phyloP scores from a whole-genome alignment of 345 rosid species.

The Populus nigra region DNA sequence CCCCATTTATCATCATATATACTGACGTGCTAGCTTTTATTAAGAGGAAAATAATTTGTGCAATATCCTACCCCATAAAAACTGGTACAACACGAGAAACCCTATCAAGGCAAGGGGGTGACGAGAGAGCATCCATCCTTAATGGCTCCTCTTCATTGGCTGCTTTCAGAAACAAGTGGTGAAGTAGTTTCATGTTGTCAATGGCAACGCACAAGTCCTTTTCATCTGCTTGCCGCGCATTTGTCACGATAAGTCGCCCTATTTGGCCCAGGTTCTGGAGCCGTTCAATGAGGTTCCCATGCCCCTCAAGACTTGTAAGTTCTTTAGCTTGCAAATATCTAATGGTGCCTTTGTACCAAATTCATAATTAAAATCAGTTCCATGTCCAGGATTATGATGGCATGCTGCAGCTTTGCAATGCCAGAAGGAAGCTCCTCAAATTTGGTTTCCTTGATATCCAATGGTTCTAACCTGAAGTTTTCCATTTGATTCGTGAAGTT shows the following conservation, averaged over 20 bases:
- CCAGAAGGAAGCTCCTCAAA: conserved; percentile 30
- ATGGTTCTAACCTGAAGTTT: conserved; percentile 31
- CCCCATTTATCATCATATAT: no score
- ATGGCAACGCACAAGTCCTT: conserved; percentile 28
- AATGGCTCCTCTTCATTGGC: conserved; percentile 16
- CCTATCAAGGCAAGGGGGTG: conserved; percentile 29
- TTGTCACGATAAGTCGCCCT: conserved; percentile 18
- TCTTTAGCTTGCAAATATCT: conserved; percentile 23
- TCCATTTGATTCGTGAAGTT: conserved; percentile 31
- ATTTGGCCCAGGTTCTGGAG: neutral
- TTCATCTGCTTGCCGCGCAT: conserved; percentile 23
- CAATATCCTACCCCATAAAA: no score
- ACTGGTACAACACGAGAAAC: conserved; percentile 18
- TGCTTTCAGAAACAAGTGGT: conserved; percentile 22
- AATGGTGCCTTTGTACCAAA: conserved; percentile 17
- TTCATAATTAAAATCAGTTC: conserved; percentile 15
- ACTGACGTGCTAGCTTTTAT: no score
- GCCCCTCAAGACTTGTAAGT: conserved; percentile 29
- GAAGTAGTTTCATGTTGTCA: conserved; percentile 24
- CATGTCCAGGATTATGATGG: neutral
- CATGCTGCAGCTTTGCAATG: conserved; percentile 23
- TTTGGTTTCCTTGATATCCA: conserved; percentile 18
- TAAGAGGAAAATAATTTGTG: no score
- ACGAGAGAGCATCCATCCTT: conserved; percentile 14
- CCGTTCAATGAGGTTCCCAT: conserved; percentile 36